These are phyloP conservation scores for Skeletonema costatum DNA, from an alignment of 108 stramenopile species.

Conservation along the genomic window DNA sequence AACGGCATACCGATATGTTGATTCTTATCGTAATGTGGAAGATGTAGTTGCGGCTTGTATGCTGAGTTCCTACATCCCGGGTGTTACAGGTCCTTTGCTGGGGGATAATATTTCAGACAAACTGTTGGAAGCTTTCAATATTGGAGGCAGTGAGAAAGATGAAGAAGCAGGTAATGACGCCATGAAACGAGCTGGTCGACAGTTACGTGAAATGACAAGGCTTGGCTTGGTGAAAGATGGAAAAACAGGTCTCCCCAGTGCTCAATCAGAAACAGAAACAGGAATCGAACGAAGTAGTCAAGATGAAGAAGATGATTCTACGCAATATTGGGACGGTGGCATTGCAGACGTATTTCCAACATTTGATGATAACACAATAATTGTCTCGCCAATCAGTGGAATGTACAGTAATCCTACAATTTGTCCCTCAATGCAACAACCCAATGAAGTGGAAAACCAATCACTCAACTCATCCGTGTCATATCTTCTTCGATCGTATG, in stretches of 20 bases:
- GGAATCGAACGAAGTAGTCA: neutral
- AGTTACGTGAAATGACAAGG: conserved; percentile 48
- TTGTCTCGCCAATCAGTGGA: conserved; percentile 61
- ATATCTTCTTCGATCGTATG: conserved; percentile 21
- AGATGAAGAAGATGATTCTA: neutral
- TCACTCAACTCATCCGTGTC: neutral
- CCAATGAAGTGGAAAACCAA: neutral
- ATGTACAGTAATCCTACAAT: conserved; percentile 52
- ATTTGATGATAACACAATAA: conserved; percentile 56
- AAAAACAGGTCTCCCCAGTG: conserved; percentile 17
- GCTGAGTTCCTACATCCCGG: conserved; percentile 71
- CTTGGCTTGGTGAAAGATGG: conserved; percentile 57
- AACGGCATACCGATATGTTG: conserved; percentile 62
- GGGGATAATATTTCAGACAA: conserved; percentile 16
- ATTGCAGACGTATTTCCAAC: conserved; percentile 65
- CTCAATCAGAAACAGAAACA: neutral
- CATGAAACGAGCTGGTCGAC: conserved; percentile 30
- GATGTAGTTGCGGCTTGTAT: conserved; percentile 60
- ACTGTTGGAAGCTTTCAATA: conserved; percentile 19
- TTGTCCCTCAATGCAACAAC: conserved; percentile 33
- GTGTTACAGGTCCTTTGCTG: conserved; percentile 53
- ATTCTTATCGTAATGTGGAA: conserved; percentile 54
- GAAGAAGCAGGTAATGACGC: conserved; percentile 8
- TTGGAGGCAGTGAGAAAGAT: neutral
- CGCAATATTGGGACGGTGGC: conserved; percentile 67